Percentiles rank a stretch among this genome's conserved stretches.
Evolutionary conservation across 495 filamentous ascomycete species (phyloP).

Genomic region (Penicillium goetzii): DNA sequence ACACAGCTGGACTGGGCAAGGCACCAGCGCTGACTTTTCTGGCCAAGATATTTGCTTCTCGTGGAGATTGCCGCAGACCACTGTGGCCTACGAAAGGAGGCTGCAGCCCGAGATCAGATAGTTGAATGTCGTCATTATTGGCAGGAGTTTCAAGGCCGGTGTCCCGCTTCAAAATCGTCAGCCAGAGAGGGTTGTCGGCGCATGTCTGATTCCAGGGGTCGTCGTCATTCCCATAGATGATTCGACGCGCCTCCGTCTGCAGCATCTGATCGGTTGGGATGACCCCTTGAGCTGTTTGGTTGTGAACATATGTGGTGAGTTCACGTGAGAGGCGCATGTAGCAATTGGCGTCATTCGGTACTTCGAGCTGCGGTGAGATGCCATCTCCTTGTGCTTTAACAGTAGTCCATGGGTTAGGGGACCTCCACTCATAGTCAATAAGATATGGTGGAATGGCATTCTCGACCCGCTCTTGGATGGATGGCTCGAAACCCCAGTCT

Average conservation of each 20-base stretch:
- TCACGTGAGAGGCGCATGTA: constrained; percentile 59
- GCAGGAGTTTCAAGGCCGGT: constrained; percentile 51
- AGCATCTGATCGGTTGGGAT: constrained; percentile 64
- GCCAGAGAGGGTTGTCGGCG: constrained; percentile 66
- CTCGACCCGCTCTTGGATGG: constrained; percentile 68
- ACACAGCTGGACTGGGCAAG: constrained; percentile 34
- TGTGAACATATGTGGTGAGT: constrained; percentile 58
- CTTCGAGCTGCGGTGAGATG: constrained; percentile 26
- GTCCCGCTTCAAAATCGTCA: constrained; percentile 69
- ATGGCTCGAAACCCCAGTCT: constrained; percentile 76
- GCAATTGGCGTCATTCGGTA: constrained; percentile 48
- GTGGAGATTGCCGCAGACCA: constrained; percentile 35
- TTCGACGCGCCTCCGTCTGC: constrained; percentile 63
- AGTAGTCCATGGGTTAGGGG: constrained; percentile 43
- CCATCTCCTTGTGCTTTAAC: constrained; percentile 25
- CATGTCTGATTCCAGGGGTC: constrained; percentile 76
- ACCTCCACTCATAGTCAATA: constrained; percentile 47
- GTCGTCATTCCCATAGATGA: constrained; percentile 68
- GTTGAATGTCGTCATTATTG: constrained; percentile 40
- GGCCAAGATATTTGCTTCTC: constrained; percentile 39
- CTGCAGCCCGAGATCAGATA: constrained; percentile 45
- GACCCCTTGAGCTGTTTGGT: constrained; percentile 51
- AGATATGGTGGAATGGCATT: constrained; percentile 70
- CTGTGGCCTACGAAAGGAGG: constrained; percentile 44
- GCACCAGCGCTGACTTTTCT: constrained; percentile 29